Evolutionary conservation across 805 yeast species (phyloP).

Genomic region (Lipomyces chichibuensis): DNA sequence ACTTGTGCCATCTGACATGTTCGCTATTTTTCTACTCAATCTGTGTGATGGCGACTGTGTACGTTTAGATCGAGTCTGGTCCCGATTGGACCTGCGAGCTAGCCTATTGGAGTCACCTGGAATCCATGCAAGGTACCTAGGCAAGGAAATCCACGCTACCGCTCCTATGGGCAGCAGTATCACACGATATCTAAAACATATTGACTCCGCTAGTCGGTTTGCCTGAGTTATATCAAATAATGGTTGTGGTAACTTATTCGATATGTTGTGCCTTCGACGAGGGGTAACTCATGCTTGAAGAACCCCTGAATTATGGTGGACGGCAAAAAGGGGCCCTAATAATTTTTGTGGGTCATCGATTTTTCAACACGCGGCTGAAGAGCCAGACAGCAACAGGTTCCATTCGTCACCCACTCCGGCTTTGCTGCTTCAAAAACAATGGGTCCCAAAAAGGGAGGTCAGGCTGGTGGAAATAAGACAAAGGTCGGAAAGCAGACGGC

Average conservation of each 20-base stretch:
- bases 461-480: slow-evolving; percentile 16
- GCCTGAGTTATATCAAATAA: background rate
- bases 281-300: too few relatives aligned
- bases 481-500: slow-evolving; percentile 7
- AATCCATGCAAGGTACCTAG: too few relatives aligned
- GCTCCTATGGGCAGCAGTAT: background rate
- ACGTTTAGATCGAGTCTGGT: background rate
- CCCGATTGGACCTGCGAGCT: background rate
- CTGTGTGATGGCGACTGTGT: background rate
- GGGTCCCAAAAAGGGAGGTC: slow-evolving; percentile 26
- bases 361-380: too few relatives aligned
- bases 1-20: background rate
- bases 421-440: slow-evolving; percentile 1
- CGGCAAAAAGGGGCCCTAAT: too few relatives aligned
- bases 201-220: background rate
- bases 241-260: background rate
- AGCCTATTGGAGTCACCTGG: background rate
- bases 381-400: background rate
- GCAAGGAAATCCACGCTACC: background rate
- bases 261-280: too few relatives aligned
- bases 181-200: background rate
- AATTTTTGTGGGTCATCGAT: too few relatives aligned
- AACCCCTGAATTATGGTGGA: too few relatives aligned
- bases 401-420: background rate
- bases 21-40: background rate